Base-by-base conservation (phyloP, 371 early-diverging fungal species). In the Mucor velutinosus region DNA sequence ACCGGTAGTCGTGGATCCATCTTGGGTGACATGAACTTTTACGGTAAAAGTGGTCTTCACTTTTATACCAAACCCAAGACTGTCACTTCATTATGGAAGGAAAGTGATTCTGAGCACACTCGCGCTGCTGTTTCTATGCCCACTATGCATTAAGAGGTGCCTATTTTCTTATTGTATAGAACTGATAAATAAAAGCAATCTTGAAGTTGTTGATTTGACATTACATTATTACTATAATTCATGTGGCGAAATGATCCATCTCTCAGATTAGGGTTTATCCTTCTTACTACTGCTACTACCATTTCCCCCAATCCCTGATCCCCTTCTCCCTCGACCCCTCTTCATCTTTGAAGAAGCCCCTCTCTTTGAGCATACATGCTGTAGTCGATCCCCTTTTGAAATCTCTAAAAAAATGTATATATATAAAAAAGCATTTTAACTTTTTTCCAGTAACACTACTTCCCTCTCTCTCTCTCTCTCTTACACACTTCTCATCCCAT, bases 21-120 rank as follows among this genome's bases (percentile, higher is more conserved):
- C 70, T 82, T 89, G 62, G 99, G 99, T 49, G 99, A 98, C 73
- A 80, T 95, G 68, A 97, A 98, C 92, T 98, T 98, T 73, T 98
- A 97, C 76, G 88, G 90, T 71, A 90, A 85, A 79, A 81, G 88
- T 39, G 94, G 94, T 62, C 74, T 94, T 62, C 83, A 78, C 75
- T 97, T 97, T 80, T 97, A 93, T 83, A 97, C 98, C 59, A 90
- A 92, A 76, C 90, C 90, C 74, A 98, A 98, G 90, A 97, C 98
- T 6, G 89, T 97, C 60, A 97, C 97, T 69, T 86, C 96, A 53
- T 84, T 95, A 65, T 98, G 97, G 97, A 87, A 95, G 70, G 86
- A 89, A 64, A 92, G 94, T 76, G 97, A 96, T 71, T 93, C 88
- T 37, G 81, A 79, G 53, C 76, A 73, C 25, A 78, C 76, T 25